A percentile compares a stretch with the other conserved stretches of the same genome.
Conservation (phyloP, 169 alveolate species). For the Babesia gibsoni region DNA sequence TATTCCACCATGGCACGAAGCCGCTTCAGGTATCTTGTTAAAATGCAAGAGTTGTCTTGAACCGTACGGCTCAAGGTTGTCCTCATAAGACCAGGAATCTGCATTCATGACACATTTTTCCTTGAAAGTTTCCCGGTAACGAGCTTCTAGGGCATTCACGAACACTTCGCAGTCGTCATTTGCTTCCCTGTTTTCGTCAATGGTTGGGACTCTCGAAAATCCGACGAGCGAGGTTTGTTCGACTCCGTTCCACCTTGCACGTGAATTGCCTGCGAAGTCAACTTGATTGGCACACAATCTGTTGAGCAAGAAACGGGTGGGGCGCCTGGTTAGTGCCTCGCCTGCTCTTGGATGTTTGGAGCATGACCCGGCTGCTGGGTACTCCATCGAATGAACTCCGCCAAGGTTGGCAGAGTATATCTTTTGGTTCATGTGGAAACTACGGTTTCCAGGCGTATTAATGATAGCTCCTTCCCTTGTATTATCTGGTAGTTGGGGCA, state of each 20-base stretch:
- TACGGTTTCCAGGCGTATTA: background rate
- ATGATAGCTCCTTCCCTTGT: background rate
- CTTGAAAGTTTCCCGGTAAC: constrained; percentile 38
- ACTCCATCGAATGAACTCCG: background rate
- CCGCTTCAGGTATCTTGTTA: constrained; percentile 16
- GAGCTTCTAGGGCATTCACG: constrained; percentile 49
- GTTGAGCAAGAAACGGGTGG: constrained; percentile 1
- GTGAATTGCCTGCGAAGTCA: background rate
- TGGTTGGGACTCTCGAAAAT: background rate
- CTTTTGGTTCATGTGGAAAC: background rate
- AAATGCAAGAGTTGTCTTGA: background rate
- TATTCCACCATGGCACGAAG: background rate
- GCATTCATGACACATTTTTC: constrained; percentile 32
- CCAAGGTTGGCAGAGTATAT: background rate
- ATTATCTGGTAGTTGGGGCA: constrained; percentile 20
- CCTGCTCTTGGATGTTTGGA: constrained; percentile 7
- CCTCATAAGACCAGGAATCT: constrained; percentile 17
- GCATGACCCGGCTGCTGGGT: background rate
- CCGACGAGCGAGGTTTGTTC: constrained; percentile 4
- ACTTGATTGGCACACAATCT: constrained; percentile 31
- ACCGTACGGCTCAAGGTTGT: constrained; percentile 6
- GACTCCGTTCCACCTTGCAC: constrained; percentile 1
- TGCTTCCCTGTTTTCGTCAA: background rate
- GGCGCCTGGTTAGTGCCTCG: background rate
- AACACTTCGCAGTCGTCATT: constrained; percentile 47